A percentile compares a stretch with the other conserved stretches of the same genome.
Conservation (phyloP, 176 grass and related monocot genomes). For the Typha latifolia region DNA sequence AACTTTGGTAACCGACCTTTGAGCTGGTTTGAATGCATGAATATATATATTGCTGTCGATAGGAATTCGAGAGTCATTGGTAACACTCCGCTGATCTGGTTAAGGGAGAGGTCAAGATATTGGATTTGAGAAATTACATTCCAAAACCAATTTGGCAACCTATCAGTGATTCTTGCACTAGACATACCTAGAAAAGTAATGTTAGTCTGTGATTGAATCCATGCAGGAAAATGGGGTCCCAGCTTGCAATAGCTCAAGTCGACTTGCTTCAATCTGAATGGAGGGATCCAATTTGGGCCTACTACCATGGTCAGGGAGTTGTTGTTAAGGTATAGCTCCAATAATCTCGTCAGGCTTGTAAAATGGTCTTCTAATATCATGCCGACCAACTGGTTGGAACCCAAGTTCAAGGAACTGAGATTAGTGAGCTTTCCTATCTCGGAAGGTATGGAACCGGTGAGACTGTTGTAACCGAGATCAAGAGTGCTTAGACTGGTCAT, state of each 20-base stretch:
- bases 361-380: conserved; percentile 11
- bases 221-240: conserved; percentile 35
- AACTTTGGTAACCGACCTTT: conserved; percentile 12
- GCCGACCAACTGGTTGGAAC: conserved; percentile 7
- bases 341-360: conserved; percentile 3
- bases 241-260: conserved; percentile 24
- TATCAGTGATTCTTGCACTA: conserved; percentile 34
- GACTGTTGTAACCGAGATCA: neutral
- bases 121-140: neutral
- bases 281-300: conserved; percentile 30
- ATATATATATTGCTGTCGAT: neutral
- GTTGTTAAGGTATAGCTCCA: conserved; percentile 8
- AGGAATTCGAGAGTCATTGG: conserved; percentile 4
- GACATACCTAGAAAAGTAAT: conserved; percentile 8
- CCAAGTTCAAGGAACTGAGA: neutral
- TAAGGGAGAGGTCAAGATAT: conserved; percentile 19
- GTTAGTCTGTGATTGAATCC: conserved; percentile 30
- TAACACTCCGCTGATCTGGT: conserved; percentile 16
- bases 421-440: neutral
- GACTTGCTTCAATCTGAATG: conserved; percentile 17
- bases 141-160: conserved; percentile 52
- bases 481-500: conserved; percentile 7
- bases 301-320: conserved; percentile 22
- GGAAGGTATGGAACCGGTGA: neutral
- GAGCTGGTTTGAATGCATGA: conserved; percentile 17